Evolutionary conservation across 2,329 filamentous ascomycete genomes (phyloP), one percentile per base, ranked within the genome.

Genomic region (Aspergillus ochraceoroseus): DNA sequence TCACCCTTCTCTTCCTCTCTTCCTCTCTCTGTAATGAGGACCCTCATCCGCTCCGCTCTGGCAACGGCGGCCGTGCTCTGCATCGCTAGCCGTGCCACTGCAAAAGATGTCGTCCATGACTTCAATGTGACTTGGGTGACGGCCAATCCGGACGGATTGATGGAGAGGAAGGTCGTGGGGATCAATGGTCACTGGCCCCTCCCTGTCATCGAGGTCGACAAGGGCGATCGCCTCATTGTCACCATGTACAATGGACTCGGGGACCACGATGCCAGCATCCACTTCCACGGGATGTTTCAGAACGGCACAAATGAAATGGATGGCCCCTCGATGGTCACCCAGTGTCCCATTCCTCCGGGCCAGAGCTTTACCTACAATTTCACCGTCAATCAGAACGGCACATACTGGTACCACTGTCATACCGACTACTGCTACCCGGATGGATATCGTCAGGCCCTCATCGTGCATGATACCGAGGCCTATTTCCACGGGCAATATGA

Each of bases 271-370:
- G 83, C 82, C 6, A 76, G 74, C 25, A 70, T 89, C 4, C 85
- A 90, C 57, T 89, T 85, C 60, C 85, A 90, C 51, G 85, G 85
- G 11, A 72, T 90, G 47, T 87, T 79, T 56, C 83, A 87, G 57
- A 85, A 85, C 50, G 83, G 82, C 7, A 85, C 83, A 0, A 85
- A 79, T 43, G 73, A 73, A 41, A 85, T 87, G 80, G 85, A 90
- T 54, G 85, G 85, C 0, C 75, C 82, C 1, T 70, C 78, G 0
- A 81, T 77, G 23, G 72, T 85, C 4, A 82, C 76, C 0, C 83
- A 85, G 56, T 85, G 81, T 46, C 72, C 76, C 0, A 81, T 87
- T 32, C 71, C 77, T 0, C 79, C 83, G 0, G 78, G 77, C 1
- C 65, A 70, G 2, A 76, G 68, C 1, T 82, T 83, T 47, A 79